These are phyloP conservation scores for Fusarium multiceps DNA, from an alignment of 2,329 filamentous ascomycete species.

Conservation along the genomic window DNA sequence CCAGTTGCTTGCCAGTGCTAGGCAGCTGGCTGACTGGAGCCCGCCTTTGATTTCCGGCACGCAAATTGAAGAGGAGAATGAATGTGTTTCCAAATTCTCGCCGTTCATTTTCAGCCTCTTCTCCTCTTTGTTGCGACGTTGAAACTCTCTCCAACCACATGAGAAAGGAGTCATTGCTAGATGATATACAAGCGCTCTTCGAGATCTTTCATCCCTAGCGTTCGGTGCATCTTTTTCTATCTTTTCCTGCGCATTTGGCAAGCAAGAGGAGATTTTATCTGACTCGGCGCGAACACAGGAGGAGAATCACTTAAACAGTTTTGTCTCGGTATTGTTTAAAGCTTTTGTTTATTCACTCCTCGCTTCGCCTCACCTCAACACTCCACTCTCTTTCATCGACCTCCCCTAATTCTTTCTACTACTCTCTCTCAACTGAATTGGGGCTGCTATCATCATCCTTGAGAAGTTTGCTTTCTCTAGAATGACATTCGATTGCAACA, in stretches of 20 bases:
- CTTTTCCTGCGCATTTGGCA: constrained; percentile 22
- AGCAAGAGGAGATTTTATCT: constrained; percentile 2
- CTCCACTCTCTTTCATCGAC: not conserved
- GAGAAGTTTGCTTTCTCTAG: constrained; percentile 10
- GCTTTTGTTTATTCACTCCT: constrained; percentile 19
- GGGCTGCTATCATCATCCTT: not conserved
- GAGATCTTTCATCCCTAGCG: not conserved
- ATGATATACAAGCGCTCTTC: not conserved
- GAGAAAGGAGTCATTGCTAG: not conserved
- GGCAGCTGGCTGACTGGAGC: not conserved
- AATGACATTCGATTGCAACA: constrained; percentile 23
- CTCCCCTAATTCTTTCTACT: constrained; percentile 3
- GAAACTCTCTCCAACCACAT: not conserved
- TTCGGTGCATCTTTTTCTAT: not conserved
- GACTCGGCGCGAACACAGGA: not conserved
- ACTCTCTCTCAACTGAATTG: not conserved
- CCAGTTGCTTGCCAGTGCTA: constrained; percentile 21
- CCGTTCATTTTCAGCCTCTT: not conserved
- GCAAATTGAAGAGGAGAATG: not conserved
- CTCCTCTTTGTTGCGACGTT: not conserved
- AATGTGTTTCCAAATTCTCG: not conserved
- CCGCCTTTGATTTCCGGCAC: not conserved
- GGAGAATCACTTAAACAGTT: constrained; percentile 5
- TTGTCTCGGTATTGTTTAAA: constrained; percentile 7
- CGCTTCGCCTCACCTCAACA: not conserved